These are phyloP conservation scores for Orbilia ellipsospora DNA, from an alignment of 2,329 filamentous ascomycete genomes.

Conservation along the genomic window DNA sequence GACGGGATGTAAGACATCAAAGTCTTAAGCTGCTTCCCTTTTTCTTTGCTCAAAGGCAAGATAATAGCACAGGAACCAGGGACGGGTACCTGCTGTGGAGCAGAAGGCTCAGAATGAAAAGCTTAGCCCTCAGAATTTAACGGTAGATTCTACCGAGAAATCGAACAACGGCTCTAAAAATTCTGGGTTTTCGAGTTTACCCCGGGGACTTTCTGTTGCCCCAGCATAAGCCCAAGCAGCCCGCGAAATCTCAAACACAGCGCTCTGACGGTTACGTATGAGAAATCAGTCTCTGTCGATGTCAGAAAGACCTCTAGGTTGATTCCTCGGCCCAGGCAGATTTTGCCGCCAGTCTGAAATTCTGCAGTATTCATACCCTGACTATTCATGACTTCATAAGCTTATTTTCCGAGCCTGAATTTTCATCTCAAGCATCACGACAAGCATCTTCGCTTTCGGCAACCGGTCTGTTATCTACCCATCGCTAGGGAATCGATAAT, in stretches of 20 bases:
- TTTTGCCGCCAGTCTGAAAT: neutral
- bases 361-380: slow-evolving; percentile 1
- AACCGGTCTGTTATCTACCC: slow-evolving; percentile 32
- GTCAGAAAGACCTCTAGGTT: neutral
- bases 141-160: neutral
- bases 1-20: slow-evolving; percentile 51
- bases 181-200: neutral
- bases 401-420: neutral
- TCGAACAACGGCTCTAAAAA: too few relatives aligned
- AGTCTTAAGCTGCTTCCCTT: slow-evolving; percentile 33
- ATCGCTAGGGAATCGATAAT: slow-evolving; percentile 50
- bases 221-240: slow-evolving; percentile 17
- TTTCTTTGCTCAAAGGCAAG: slow-evolving; percentile 33
- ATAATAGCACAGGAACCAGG: slow-evolving; percentile 13
- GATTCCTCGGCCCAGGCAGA: neutral
- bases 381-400: slow-evolving; percentile 1
- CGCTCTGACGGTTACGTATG: neutral
- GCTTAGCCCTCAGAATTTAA: slow-evolving; percentile 24
- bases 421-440: neutral
- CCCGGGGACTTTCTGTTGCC: slow-evolving; percentile 36
- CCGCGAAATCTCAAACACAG: slow-evolving; percentile 3
- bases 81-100: slow-evolving; percentile 45
- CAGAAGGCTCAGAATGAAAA: slow-evolving; percentile 29
- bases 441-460: slow-evolving; percentile 43
- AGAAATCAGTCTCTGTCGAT: neutral